Base-by-base conservation (phyloP, 2,329 filamentous ascomycete genomes). In the Emergomyces orientalis region DNA sequence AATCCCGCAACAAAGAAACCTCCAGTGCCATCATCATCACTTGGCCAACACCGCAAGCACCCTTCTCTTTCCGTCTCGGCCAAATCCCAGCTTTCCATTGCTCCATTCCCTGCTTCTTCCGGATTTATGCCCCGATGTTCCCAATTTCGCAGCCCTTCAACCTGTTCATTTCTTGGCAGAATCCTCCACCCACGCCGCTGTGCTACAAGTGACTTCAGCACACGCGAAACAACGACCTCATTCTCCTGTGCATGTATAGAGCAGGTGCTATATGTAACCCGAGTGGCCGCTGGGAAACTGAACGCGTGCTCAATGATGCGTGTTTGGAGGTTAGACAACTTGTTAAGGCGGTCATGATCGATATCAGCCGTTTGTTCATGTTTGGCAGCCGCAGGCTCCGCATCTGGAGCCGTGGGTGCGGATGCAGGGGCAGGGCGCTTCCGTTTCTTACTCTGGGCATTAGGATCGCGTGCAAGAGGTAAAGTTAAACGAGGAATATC, bases 1-100 rank as follows among this genome's bases (percentile, higher is more conserved):
- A 99, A 96, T 0, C 83, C 90, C n/a, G 86, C 91, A 25, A 97
- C 89, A 69, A 99, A 99, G 76, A 99, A 97, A 0, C 94, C 93
- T 84, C 97, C 96, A 0, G 92, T 89, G 0, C 91, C 91, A 66
- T 88, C 84, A 11, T 86, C 87, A 68, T 93, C 91, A 32, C 86
- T 89, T 69, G 92, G 89, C 74, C 89, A 87, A 39, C 90, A 90
- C 63, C 93, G 81, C 62, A 97, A 88, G 71, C 91, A 96, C 2
- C 83, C 89, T 32, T 93, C 87, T 6, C 80, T 75, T 49, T 80
- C 71, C 60, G 85, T 77, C 1, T 81, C 82, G 62, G 43, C 72
- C 64, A 62, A 73, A 65, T 32, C 59, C 45, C 69, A 70, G 45
- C 49, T 63, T 62, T 61, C 70, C 54, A 61, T 63, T 27, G 64